These are phyloP conservation scores for Austroboletus novae-zelandiae DNA, from an alignment of 1,284 basidiomycete genomes.

Conservation along the genomic window DNA sequence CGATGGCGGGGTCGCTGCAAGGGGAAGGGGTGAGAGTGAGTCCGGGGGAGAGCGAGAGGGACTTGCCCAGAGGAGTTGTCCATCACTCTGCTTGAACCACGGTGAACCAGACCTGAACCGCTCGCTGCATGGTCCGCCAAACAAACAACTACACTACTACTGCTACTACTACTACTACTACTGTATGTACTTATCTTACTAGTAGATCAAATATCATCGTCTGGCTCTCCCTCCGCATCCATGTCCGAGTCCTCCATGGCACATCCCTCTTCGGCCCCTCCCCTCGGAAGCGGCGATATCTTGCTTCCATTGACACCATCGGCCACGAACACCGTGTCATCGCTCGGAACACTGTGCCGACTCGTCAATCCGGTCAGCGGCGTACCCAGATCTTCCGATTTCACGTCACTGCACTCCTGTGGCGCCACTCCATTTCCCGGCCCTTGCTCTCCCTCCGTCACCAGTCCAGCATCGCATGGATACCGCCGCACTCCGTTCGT, in stretches of 20 bases:
- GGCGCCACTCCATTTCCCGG: constrained; percentile 2
- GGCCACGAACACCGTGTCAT: constrained; percentile 45
- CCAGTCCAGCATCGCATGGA: constrained; percentile 2
- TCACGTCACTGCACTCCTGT: constrained; percentile 32
- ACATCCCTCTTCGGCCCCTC: constrained; percentile 2
- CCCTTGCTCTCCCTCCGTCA: background rate
- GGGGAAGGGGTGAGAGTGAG: background rate
- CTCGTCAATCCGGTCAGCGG: constrained; percentile 51
- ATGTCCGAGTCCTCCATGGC: constrained; percentile 31
- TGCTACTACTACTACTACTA: no score
- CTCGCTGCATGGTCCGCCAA: constrained; percentile 32
- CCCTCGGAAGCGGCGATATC: constrained; percentile 1
- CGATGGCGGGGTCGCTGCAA: constrained; percentile 29
- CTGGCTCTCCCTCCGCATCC: constrained; percentile 41
- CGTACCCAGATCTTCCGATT: constrained; percentile 52
- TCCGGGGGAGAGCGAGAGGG: constrained; percentile 8
- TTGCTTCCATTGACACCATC: constrained; percentile 23
- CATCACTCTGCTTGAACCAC: constrained; percentile 33
- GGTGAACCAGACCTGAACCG: constrained; percentile 36
- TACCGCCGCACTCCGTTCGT: constrained; percentile 17
- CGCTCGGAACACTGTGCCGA: constrained; percentile 54
- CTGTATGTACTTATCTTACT: no score
- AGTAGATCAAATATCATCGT: constrained; percentile 31
- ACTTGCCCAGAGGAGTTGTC: constrained; percentile 36
- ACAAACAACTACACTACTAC: constrained; percentile 8